These are phyloP conservation scores for Nitzschia sp. DNA, from an alignment of 108 stramenopile genomes.

Conservation along the genomic window DNA sequence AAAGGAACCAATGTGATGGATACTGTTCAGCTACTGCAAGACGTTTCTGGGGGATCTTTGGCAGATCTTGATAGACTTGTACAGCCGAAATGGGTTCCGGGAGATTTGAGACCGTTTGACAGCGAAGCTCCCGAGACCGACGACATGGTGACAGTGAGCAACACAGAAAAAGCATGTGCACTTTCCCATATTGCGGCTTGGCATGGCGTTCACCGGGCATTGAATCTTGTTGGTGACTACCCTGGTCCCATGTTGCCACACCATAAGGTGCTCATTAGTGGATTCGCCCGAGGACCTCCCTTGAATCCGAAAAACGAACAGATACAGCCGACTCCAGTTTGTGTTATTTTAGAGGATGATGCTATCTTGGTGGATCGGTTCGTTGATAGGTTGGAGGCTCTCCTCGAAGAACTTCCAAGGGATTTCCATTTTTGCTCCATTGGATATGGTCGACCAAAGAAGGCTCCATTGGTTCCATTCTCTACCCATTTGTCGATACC, in stretches of 20 bases:
- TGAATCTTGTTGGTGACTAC: conserved; percentile 15
- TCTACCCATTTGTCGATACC: conserved; percentile 67
- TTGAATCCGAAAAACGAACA: conserved; percentile 40
- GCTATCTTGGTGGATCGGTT: conserved; percentile 81
- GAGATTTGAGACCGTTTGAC: conserved; percentile 75
- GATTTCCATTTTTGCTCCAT: conserved; percentile 87
- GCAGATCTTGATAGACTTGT: conserved; percentile 50
- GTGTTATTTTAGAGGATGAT: conserved; percentile 81
- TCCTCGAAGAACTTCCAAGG: conserved; percentile 74
- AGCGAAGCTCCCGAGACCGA: conserved; percentile 55
- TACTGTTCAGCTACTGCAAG: conserved; percentile 34
- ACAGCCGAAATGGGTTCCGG: conserved; percentile 61
- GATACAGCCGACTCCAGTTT: conserved; percentile 70
- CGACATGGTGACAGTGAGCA: conserved; percentile 43
- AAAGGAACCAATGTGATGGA: conserved; percentile 30
- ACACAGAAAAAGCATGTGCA: conserved; percentile 69
- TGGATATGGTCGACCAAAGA: conserved; percentile 78
- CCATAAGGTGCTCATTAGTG: conserved; percentile 55
- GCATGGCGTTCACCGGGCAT: conserved; percentile 46
- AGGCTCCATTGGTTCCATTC: conserved; percentile 75
- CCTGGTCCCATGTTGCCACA: conserved; percentile 1
- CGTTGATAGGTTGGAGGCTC: conserved; percentile 53
- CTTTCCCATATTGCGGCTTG: conserved; percentile 74
- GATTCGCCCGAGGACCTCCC: conserved; percentile 62
- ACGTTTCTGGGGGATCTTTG: conserved; percentile 26